phyloP scores from a whole-genome alignment of 1,139 yeast species.

The Kluyveromyces marxianus region DNA sequence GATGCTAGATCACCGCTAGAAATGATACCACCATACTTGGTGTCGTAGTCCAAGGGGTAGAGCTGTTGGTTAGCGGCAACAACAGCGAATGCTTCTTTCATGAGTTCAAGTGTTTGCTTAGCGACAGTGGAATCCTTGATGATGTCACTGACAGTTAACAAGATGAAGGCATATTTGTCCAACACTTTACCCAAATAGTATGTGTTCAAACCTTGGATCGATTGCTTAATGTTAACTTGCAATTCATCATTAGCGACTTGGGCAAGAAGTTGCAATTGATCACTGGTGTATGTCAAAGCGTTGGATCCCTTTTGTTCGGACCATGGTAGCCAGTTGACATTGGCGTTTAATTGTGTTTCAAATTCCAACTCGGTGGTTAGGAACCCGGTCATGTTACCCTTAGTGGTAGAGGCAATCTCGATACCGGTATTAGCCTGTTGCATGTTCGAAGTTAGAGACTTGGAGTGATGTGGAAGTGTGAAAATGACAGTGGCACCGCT shows the following conservation, averaged over 20 bases:
- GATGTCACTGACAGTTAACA: slow-evolving; percentile 56
- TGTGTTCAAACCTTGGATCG: slow-evolving; percentile 44
- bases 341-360: slow-evolving; percentile 43
- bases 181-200: slow-evolving; percentile 66
- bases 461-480: slow-evolving; percentile 67
- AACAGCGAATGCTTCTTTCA: slow-evolving; percentile 47
- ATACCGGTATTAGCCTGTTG: slow-evolving; percentile 40
- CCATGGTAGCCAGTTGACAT: slow-evolving; percentile 60
- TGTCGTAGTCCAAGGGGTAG: slow-evolving; percentile 62
- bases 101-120: slow-evolving; percentile 37
- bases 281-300: slow-evolving; percentile 40
- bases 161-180: slow-evolving; percentile 68
- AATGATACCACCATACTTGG: slow-evolving; percentile 60
- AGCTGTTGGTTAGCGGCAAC: slow-evolving; percentile 46
- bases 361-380: slow-evolving; percentile 40
- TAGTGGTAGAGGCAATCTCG: slow-evolving; percentile 49
- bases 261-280: slow-evolving; percentile 46
- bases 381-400: slow-evolving; percentile 60
- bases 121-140: slow-evolving; percentile 48
- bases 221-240: slow-evolving; percentile 45
- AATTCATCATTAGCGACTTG: slow-evolving; percentile 50
- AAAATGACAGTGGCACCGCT: slow-evolving; percentile 49
- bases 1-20: slow-evolving; percentile 49
- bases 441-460: slow-evolving; percentile 39
- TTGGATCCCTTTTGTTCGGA: slow-evolving; percentile 28